Evolutionary conservation across 345 rosid species (phyloP), one percentile per base, ranked within the genome.

Genomic region (Gossypioides kirkii): DNA sequence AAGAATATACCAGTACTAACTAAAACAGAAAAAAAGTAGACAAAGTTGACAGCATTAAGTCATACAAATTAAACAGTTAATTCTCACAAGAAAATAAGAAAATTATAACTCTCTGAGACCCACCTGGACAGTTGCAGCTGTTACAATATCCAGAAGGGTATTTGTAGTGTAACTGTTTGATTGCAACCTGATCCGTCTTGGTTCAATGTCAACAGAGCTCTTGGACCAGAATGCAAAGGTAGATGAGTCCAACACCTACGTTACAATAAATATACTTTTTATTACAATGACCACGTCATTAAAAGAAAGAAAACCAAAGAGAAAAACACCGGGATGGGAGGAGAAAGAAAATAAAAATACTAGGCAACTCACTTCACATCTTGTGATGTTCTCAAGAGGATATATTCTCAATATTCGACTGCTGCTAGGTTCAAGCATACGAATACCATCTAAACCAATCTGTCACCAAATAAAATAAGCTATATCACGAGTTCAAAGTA

Each of bases 51-150:
- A n/a, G 17, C 18, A 38, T 62, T 0, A 36, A 36, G 45, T 45
- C 18, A 65, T 45, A 8, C n/a, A 22, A 45, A 22, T 2, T 14
- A 14, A 23, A 41, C 3, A n/a, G 47, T 22, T 12, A 12, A 7
- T 1, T 66, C 70, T 62, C 23, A 38, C n/a, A n/a, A 17, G 47
- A 62, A 62, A n/a, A 45, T 20, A 45, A 45, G 18, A 66, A 23
- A 66, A 46, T 50, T 49, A 69, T 17, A 69, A 69, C 43, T 47
- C 28, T 10, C 62, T 25, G 3, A 71, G 2, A 61, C 58, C 53
- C 72, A 96, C 99, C 99, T 93, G 99, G 70, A 96, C 94, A 81
- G 90, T 93, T 32, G 99, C 99, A 74, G 99, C 99, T 45, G 98
- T 96, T 71, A 96, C 97, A 0, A 79, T 90, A 78, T 96, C 99